These are phyloP conservation scores for Teratosphaeria nubilosa DNA, from an alignment of 2,329 filamentous ascomycete species.

Conservation along the genomic window DNA sequence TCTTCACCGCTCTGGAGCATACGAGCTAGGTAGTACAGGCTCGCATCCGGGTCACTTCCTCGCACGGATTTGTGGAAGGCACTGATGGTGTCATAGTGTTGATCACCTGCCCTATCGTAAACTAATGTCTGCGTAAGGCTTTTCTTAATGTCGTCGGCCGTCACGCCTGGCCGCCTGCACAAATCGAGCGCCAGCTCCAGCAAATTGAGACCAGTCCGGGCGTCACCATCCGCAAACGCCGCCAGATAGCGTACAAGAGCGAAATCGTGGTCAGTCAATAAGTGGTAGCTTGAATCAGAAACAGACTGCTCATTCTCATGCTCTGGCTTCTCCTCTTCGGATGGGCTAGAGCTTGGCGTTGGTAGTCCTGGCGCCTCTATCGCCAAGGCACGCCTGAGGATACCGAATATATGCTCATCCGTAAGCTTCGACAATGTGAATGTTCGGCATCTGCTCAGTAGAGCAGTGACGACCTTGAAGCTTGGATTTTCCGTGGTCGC, in stretches of 20 bases:
- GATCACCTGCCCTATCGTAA: constrained; percentile 88
- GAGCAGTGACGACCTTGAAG: constrained; percentile 80
- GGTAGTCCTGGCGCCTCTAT: constrained; percentile 40
- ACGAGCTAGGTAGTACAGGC: constrained; percentile 86
- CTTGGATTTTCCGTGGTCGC: constrained; percentile 96
- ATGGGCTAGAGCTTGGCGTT: constrained; percentile 24
- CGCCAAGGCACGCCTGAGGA: constrained; percentile 64
- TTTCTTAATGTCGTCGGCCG: constrained; percentile 66
- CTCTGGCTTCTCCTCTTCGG: constrained; percentile 9
- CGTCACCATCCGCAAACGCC: constrained; percentile 82
- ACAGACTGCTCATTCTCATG: not conserved
- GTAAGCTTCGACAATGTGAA: constrained; percentile 74
- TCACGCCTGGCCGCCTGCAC: constrained; percentile 50
- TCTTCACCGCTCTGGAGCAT: constrained; percentile 97
- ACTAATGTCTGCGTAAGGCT: constrained; percentile 84
- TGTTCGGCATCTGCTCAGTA: constrained; percentile 80
- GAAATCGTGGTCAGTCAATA: constrained; percentile 58
- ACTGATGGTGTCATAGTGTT: constrained; percentile 95
- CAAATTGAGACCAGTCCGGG: constrained; percentile 82
- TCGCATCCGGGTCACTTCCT: constrained; percentile 74
- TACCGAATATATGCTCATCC: constrained; percentile 59
- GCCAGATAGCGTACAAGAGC: constrained; percentile 67
- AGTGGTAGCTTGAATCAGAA: constrained; percentile 10
- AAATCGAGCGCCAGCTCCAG: constrained; percentile 81
- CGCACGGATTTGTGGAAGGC: constrained; percentile 95